Evolutionary conservation across 345 rosid species (phyloP).

Genomic region (Bruguiera sexangula): DNA sequence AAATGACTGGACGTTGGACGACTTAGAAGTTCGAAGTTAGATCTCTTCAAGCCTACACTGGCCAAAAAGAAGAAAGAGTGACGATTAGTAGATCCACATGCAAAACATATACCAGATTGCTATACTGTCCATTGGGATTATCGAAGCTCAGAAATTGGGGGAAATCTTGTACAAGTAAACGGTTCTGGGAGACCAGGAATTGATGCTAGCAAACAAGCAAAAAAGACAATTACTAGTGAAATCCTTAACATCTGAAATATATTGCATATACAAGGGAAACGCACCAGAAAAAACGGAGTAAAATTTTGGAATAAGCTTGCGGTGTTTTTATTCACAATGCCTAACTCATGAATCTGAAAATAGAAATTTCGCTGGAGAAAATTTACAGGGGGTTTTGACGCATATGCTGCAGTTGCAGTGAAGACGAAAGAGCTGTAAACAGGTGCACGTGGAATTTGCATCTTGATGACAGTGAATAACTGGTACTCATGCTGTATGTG

Average conservation of each 20-base stretch:
- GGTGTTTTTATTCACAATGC: conserved; percentile 37
- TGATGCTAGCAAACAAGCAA: conserved; percentile 9
- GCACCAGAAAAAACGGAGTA: background rate
- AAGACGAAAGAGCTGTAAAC: conserved; percentile 7
- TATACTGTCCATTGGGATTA: background rate
- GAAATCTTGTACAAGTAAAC: conserved; percentile 3
- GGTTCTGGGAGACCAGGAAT: background rate
- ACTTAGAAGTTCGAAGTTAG: too few species aligned
- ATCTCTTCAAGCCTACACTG: too few species aligned
- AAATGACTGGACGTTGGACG: too few species aligned
- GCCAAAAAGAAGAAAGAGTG: background rate
- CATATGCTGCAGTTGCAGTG: conserved; percentile 10
- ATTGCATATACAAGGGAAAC: background rate
- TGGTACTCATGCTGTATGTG: conserved; percentile 71
- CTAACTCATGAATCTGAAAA: conserved; percentile 30
- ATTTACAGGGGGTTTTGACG: conserved; percentile 35
- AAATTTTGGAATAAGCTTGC: conserved; percentile 13
- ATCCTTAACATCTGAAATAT: conserved; percentile 3
- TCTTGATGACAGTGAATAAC: conserved; percentile 11
- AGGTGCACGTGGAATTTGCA: conserved; percentile 32
- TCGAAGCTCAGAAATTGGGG: conserved; percentile 8
- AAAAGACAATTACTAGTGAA: conserved; percentile 2
- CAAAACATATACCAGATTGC: background rate
- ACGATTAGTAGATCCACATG: background rate
- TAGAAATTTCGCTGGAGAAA: conserved; percentile 24